Base-by-base conservation (phyloP, 192 early-diverging fungal genomes). In the Backusella circina region DNA sequence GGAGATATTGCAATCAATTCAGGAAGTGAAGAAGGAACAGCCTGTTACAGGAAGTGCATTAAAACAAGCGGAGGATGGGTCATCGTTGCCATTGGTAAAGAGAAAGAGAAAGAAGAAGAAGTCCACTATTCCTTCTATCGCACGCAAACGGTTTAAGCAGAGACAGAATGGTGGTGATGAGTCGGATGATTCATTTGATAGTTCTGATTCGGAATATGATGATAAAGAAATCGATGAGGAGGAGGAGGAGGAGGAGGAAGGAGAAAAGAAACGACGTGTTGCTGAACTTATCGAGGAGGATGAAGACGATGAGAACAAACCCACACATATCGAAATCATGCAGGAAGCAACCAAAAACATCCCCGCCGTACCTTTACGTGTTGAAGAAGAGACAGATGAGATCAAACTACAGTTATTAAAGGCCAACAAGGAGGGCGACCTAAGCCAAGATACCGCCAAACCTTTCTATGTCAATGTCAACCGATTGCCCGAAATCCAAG, bases 381-480 rank as follows among this genome's bases (percentile, higher is more conserved):
- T 67, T 10, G 77, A 76, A 16, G 78, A 79, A 47, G 81, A 83
- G 36, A 70, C 61, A 0, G 82, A 83, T 65, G 73, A 79, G n/a
- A 72, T 83, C 67, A 83, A 83, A 32, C 36, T 70, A 12, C 67
- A 73, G 8, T 28, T 83, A 18, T 67, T 83, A 64, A 75, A 77
- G 54, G 69, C 71, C 15, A 79, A 83, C 50, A 73, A 57, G 38
- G 82, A 71, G 18, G 78, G 82, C 31, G 82, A 83, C 39, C 51
- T 83, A 16, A 74, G 77, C 51, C 57, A 57, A 13, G 81, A 79
- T 71, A 51, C 33, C 0, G 69, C 71, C 1, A 76, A 75, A 75
- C 84, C 89, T 6, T 94, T 92, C 77, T 91, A 87, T 82, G 92
- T 98, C 12, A 82, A 86, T 26, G 91, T 99, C 7, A 78, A 93